These are phyloP conservation scores for Boletus tylopilopsis DNA, from an alignment of 768 basidiomycete genomes.

Conservation along the genomic window DNA sequence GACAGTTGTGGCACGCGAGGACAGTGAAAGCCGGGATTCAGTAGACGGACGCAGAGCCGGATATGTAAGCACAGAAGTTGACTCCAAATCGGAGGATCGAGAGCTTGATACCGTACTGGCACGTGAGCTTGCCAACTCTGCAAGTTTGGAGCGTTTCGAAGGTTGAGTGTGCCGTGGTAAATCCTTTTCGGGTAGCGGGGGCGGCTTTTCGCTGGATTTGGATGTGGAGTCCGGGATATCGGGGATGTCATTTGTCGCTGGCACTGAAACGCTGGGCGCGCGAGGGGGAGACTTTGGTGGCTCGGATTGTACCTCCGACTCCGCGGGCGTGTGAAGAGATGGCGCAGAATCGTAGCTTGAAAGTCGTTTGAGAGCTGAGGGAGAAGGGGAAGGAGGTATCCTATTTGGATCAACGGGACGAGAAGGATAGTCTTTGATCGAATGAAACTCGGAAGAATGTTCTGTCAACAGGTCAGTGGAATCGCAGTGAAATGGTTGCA, in stretches of 20 bases:
- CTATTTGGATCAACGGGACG: slow-evolving; percentile 48
- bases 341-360: slow-evolving; percentile 57
- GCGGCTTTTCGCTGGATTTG: slow-evolving; percentile 38
- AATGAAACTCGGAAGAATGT: slow-evolving; percentile 4
- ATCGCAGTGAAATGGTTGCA: background rate
- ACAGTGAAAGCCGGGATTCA: slow-evolving; percentile 42
- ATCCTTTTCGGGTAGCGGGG: slow-evolving; percentile 21
- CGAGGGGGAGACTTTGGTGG: slow-evolving; percentile 36
- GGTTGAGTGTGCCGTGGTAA: slow-evolving; percentile 21
- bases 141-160: slow-evolving; percentile 60
- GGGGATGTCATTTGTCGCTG: slow-evolving; percentile 47
- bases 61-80: slow-evolving; percentile 69
- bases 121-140: slow-evolving; percentile 63
- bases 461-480: slow-evolving; percentile 18
- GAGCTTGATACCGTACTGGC: slow-evolving; percentile 51
- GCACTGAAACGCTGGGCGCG: slow-evolving; percentile 42
- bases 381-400: slow-evolving; percentile 63
- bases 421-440: slow-evolving; percentile 3
- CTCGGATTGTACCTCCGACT: slow-evolving; percentile 29
- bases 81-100: slow-evolving; percentile 48
- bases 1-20: slow-evolving; percentile 22
- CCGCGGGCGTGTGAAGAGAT: slow-evolving; percentile 46
- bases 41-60: slow-evolving; percentile 66
- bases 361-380: slow-evolving; percentile 59
- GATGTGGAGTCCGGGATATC: slow-evolving; percentile 53